These are phyloP conservation scores for Gardenia jasminoides DNA, from an alignment of 257 asterid genomes.

Conservation along the genomic window DNA sequence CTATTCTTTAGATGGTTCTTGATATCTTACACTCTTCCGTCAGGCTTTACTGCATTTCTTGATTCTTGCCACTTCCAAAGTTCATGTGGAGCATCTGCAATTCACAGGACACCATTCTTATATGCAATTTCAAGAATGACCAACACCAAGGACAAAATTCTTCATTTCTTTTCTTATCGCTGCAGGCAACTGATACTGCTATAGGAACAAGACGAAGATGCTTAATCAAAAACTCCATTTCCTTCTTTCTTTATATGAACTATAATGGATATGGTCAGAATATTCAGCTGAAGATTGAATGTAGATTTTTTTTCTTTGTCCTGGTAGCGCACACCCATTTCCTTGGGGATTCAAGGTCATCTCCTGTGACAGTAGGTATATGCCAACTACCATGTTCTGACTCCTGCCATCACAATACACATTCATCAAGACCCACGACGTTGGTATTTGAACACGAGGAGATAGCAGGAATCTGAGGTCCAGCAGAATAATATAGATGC, in stretches of 20 bases:
- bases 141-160: neutral
- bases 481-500: neutral
- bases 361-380: constrained; percentile 72
- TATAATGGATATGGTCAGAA: neutral
- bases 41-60: neutral
- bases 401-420: constrained; percentile 49
- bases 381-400: constrained; percentile 74
- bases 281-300: constrained; percentile 19
- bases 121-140: neutral
- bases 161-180: neutral
- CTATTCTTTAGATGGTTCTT: neutral
- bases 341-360: constrained; percentile 75
- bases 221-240: neutral
- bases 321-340: constrained; percentile 87
- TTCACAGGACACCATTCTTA: neutral
- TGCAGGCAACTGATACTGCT: neutral
- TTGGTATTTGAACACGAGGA: neutral
- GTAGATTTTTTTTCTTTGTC: constrained; percentile 21
- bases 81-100: neutral
- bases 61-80: neutral
- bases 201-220: neutral
- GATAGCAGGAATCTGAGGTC: neutral
- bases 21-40: neutral
- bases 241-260: neutral
- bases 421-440: neutral